Percentiles rank a stretch among this genome's conserved stretches.
Conservation (phyloP, 768 basidiomycete species). For the Trametes maxima region DNA sequence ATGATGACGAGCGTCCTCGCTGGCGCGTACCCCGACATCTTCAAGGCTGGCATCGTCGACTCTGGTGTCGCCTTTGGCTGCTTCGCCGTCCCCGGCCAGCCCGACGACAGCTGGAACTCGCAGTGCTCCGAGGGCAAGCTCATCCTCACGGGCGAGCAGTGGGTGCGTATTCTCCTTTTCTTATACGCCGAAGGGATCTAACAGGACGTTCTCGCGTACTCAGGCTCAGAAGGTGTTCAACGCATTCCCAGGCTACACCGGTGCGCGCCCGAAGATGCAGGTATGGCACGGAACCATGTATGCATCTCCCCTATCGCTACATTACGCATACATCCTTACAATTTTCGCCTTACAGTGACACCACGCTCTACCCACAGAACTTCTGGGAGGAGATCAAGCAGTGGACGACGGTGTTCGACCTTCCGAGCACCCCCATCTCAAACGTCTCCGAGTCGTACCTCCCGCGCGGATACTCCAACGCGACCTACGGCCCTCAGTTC, state of each 20-base stretch:
- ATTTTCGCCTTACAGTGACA: conserved; percentile 40
- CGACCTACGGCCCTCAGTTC: conserved; percentile 50
- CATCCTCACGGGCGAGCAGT: conserved; percentile 48
- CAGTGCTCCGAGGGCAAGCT: conserved; percentile 42
- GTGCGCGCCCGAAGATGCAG: conserved; percentile 51
- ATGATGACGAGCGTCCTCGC: conserved; percentile 64
- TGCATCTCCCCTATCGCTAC: not conserved
- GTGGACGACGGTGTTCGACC: conserved; percentile 57
- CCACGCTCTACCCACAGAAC: conserved; percentile 52
- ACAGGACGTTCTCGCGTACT: not conserved
- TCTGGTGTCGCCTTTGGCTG: conserved; percentile 58
- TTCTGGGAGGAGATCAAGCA: conserved; percentile 54
- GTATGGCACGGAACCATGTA: conserved; percentile 56
- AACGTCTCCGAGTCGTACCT: conserved; percentile 40
- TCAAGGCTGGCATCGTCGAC: conserved; percentile 49
- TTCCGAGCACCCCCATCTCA: conserved; percentile 42
- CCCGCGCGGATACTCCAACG: conserved; percentile 48
- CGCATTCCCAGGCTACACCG: conserved; percentile 58
- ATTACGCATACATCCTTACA: not conserved
- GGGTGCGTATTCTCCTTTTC: conserved; percentile 27
- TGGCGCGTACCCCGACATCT: conserved; percentile 58
- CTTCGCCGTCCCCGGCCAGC: conserved; percentile 45
- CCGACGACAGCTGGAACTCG: conserved; percentile 42
- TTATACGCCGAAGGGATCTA: too few relatives aligned
- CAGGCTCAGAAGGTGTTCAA: conserved; percentile 48